These are phyloP conservation scores for Suillus weaverae DNA, from an alignment of 768 basidiomycete genomes.

Conservation along the genomic window DNA sequence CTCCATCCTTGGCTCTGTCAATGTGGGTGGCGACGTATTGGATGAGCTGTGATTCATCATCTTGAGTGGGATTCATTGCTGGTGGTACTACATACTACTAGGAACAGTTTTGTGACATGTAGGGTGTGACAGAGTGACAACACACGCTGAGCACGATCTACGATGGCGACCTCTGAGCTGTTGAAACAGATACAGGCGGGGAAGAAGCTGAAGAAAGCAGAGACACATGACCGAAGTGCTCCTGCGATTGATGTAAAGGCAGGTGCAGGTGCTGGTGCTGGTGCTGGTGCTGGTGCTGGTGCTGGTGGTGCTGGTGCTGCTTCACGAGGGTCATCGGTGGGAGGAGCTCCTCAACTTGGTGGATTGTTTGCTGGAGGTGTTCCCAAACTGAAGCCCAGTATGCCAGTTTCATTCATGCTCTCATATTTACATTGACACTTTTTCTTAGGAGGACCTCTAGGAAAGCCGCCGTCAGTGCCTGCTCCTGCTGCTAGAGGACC, in stretches of 20 bases:
- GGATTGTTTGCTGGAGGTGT: slow-evolving; percentile 89
- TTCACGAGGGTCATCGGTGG: slow-evolving; percentile 20
- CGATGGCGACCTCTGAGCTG: slow-evolving; percentile 75
- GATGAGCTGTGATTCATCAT: neutral
- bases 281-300: slow-evolving; percentile 36
- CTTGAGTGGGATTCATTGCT: too few species aligned
- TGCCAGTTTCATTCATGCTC: slow-evolving; percentile 21
- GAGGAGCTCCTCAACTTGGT: slow-evolving; percentile 76
- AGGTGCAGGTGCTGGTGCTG: slow-evolving; percentile 19
- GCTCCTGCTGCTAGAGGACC: slow-evolving; percentile 36
- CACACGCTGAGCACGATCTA: slow-evolving; percentile 1
- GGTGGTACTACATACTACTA: too few species aligned
- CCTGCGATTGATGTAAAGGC: slow-evolving; percentile 55
- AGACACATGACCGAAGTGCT: slow-evolving; percentile 80
- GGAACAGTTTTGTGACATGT: neutral
- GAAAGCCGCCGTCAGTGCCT: slow-evolving; percentile 66
- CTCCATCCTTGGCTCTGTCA: too few species aligned
- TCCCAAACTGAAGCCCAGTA: slow-evolving; percentile 81
- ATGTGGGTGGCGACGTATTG: neutral
- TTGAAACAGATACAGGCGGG: slow-evolving; percentile 83
- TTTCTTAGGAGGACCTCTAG: slow-evolving; percentile 61
- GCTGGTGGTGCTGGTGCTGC: slow-evolving; percentile 38
- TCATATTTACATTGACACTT: slow-evolving; percentile 14
- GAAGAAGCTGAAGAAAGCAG: slow-evolving; percentile 76
- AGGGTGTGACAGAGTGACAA: neutral